Conservation (phyloP, 345 rosid species). For the Draba incana region DNA sequence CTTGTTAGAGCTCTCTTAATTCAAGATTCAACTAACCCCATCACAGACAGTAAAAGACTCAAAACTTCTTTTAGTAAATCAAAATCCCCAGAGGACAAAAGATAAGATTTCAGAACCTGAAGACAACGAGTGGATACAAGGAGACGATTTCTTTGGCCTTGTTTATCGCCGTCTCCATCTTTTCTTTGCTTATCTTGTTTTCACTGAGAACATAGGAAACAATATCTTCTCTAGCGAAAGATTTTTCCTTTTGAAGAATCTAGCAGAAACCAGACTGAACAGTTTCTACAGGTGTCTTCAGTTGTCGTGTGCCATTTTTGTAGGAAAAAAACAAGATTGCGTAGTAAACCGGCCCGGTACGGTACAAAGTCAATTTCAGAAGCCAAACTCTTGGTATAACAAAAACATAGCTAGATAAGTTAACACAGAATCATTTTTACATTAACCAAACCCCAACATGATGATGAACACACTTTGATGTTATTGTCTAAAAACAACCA, state of each 20-base stretch:
- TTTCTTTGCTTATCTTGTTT: constrained; percentile 47
- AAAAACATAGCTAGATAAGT: not conserved
- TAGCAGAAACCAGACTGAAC: not conserved
- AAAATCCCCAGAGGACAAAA: not conserved
- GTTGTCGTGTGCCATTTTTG: no score
- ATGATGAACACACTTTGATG: not conserved
- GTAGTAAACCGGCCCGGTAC: no score
- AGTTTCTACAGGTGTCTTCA: constrained; percentile 27
- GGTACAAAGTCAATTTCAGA: not conserved
- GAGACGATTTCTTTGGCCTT: constrained; percentile 63
- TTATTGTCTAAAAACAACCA: not conserved
- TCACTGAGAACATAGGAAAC: constrained; percentile 51
- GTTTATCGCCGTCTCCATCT: constrained; percentile 47
- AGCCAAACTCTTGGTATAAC: not conserved
- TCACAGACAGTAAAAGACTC: not conserved
- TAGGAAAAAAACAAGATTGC: constrained; percentile 17
- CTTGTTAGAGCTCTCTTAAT: no score
- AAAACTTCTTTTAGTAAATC: not conserved
- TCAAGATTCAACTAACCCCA: no score
- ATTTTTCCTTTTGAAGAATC: not conserved
- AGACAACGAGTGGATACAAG: constrained; percentile 64
- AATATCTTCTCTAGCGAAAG: constrained; percentile 31
- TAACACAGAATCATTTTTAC: not conserved
- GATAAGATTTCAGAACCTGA: constrained; percentile 27
- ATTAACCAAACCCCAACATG: not conserved